Percentiles rank a stretch among this genome's conserved stretches.
These are phyloP conservation scores for Candida nanaspora DNA, from an alignment of 805 yeast genomes.

Conservation along the genomic window DNA sequence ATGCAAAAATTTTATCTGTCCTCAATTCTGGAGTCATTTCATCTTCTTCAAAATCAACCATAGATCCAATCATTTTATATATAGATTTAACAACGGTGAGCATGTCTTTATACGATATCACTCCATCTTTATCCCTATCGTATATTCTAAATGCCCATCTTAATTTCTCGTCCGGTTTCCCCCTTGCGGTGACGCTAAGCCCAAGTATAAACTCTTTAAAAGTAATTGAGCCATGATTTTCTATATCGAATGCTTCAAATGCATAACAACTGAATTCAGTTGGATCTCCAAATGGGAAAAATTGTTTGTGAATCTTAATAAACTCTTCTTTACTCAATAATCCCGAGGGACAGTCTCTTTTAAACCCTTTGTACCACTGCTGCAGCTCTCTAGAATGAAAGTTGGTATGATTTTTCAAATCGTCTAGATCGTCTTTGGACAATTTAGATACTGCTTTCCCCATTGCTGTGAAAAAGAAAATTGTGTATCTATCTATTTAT, in stretches of 20 bases:
- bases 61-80: slow-evolving; percentile 91
- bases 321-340: slow-evolving; percentile 82
- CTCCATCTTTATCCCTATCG: slow-evolving; percentile 76
- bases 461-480: slow-evolving; percentile 44
- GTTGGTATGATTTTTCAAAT: slow-evolving; percentile 77
- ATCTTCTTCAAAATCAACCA: slow-evolving; percentile 83
- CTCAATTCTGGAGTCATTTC: slow-evolving; percentile 89
- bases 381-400: slow-evolving; percentile 92
- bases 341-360: slow-evolving; percentile 90
- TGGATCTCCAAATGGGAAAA: slow-evolving; percentile 98
- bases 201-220: slow-evolving; percentile 91
- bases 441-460: slow-evolving; percentile 93
- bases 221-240: slow-evolving; percentile 73
- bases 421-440: slow-evolving; percentile 81
- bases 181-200: slow-evolving; percentile 79
- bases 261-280: slow-evolving; percentile 82
- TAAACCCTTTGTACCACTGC: slow-evolving; percentile 97
- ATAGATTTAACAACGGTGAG: slow-evolving; percentile 72
- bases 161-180: slow-evolving; percentile 75
- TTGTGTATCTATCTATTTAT: not conserved
- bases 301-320: slow-evolving; percentile 87
- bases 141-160: slow-evolving; percentile 87
- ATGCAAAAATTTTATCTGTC: slow-evolving; percentile 69
- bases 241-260: slow-evolving; percentile 83
- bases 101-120: slow-evolving; percentile 71